phyloP scores from a whole-genome alignment of 2,329 filamentous ascomycete species.

The Colletotrichum tamarilloi region DNA sequence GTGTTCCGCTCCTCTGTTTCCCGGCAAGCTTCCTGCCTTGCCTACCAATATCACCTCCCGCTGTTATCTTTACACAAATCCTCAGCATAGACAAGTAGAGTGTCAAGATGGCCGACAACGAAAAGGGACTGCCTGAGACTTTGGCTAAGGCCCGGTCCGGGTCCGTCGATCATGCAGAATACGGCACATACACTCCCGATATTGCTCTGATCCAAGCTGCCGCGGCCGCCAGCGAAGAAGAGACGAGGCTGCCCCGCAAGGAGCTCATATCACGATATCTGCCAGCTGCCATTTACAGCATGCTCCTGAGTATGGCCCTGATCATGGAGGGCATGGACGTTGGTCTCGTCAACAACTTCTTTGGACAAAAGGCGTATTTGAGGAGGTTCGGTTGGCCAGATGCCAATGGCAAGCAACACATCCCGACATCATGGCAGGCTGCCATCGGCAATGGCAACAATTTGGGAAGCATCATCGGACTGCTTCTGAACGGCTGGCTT shows the following conservation, averaged over 20 bases:
- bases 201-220: slow-evolving; percentile 48
- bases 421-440: slow-evolving; percentile 57
- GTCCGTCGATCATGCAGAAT: slow-evolving; percentile 39
- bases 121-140: not conserved
- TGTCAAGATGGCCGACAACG: slow-evolving; percentile 2
- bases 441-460: slow-evolving; percentile 52
- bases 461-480: slow-evolving; percentile 55
- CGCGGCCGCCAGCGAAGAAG: slow-evolving; percentile 43
- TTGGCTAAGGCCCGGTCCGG: slow-evolving; percentile 15
- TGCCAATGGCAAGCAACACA: slow-evolving; percentile 49
- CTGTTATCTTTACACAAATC: not conserved
- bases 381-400: slow-evolving; percentile 48
- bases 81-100: not conserved
- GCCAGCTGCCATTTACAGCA: slow-evolving; percentile 43
- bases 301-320: slow-evolving; percentile 44
- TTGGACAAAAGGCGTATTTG: slow-evolving; percentile 44
- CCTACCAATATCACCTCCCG: not conserved
- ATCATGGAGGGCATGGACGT: slow-evolving; percentile 51
- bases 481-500: slow-evolving; percentile 53
- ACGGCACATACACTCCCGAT: slow-evolving; percentile 39
- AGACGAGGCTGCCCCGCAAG: slow-evolving; percentile 43
- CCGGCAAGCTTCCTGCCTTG: not conserved
- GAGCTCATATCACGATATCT: slow-evolving; percentile 45
- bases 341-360: slow-evolving; percentile 52
- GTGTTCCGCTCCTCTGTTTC: not conserved